These are phyloP conservation scores for Marasmius fiardii DNA, from an alignment of 1,284 basidiomycete species.

Conservation along the genomic window DNA sequence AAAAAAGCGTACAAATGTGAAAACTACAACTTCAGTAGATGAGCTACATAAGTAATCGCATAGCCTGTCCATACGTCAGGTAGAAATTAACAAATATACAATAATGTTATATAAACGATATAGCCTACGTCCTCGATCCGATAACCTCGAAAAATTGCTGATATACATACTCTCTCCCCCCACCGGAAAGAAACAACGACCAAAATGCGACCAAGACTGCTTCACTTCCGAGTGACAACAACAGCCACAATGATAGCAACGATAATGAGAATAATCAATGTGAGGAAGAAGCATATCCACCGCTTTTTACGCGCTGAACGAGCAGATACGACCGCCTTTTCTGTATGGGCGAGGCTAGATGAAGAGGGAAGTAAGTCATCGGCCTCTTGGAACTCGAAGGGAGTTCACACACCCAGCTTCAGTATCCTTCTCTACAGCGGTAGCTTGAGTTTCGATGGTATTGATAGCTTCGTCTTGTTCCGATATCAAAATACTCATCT, in stretches of 20 bases:
- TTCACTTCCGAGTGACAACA: constrained; percentile 39
- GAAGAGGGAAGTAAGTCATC: constrained; percentile 14
- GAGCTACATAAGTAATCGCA: too few species aligned
- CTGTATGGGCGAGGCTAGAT: constrained; percentile 71
- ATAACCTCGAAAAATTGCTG: too few species aligned
- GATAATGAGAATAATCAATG: constrained; percentile 60
- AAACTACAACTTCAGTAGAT: too few species aligned
- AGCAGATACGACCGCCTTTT: constrained; percentile 84
- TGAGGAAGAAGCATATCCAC: constrained; percentile 87
- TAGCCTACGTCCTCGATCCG: too few species aligned
- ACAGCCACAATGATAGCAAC: constrained; percentile 61
- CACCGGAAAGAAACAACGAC: too few species aligned
- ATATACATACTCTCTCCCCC: too few species aligned
- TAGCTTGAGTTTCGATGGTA: constrained; percentile 77
- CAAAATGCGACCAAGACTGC: too few species aligned
- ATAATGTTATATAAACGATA: too few species aligned
- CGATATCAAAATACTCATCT: constrained; percentile 90
- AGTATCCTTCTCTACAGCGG: constrained; percentile 73
- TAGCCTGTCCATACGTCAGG: too few species aligned
- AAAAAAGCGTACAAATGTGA: too few species aligned
- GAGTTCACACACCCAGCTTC: constrained; percentile 68
- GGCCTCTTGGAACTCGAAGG: neutral
- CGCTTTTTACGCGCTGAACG: constrained; percentile 88
- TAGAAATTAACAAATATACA: too few species aligned
- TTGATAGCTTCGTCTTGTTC: constrained; percentile 91